Conservation (phyloP, 1,284 basidiomycete genomes). For the Leccinum pallidistipes region DNA sequence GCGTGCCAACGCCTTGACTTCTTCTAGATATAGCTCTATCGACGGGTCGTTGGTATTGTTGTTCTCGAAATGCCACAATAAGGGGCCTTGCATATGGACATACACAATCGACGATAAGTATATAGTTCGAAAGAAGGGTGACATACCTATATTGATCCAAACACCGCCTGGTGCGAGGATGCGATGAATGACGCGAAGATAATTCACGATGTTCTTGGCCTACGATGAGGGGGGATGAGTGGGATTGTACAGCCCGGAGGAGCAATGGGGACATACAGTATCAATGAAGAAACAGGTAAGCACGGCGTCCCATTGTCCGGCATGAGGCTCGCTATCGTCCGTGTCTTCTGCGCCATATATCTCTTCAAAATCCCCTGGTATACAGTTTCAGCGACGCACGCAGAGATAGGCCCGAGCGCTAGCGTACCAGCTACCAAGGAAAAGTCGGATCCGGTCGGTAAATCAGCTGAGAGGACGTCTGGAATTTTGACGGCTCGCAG, state of each 20-base stretch:
- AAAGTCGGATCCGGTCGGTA: constrained; percentile 67
- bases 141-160: constrained; percentile 84
- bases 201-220: constrained; percentile 93
- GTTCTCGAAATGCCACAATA: constrained; percentile 97
- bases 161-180: constrained; percentile 82
- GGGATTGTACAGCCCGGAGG: too few species aligned
- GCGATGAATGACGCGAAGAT: constrained; percentile 55
- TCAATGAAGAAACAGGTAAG: constrained; percentile 99
- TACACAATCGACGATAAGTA: neutral
- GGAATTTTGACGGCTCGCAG: constrained; percentile 74
- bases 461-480: constrained; percentile 76
- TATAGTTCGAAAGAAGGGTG: neutral
- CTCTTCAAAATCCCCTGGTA: constrained; percentile 80
- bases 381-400: neutral
- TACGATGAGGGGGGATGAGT: constrained; percentile 30
- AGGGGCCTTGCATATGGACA: constrained; percentile 57
- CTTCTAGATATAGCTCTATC: constrained; percentile 90
- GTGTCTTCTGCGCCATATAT: constrained; percentile 69
- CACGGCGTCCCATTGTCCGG: constrained; percentile 84
- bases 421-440: constrained; percentile 79
- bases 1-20: constrained; percentile 67
- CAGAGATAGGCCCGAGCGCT: too few species aligned
- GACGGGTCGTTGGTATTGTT: constrained; percentile 77
- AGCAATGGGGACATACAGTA: constrained; percentile 48
- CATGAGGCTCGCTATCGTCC: constrained; percentile 58